Percentiles rank a stretch among this genome's conserved stretches.
These are phyloP conservation scores for Dovyalis caffra DNA, from an alignment of 345 rosid species.

Conservation along the genomic window DNA sequence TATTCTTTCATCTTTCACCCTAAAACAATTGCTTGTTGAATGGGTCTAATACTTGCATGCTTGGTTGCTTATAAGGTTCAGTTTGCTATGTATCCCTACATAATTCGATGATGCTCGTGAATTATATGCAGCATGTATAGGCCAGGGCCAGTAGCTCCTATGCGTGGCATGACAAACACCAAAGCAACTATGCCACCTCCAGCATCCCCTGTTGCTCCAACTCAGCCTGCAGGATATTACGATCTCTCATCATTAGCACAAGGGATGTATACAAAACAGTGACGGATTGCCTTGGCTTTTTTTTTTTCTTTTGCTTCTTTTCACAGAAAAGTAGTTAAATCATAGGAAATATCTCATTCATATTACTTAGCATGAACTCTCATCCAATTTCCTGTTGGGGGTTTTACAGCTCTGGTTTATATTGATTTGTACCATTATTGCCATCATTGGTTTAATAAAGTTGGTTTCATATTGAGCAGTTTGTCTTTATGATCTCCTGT, in stretches of 20 bases:
- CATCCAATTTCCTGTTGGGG: not conserved
- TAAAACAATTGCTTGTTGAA: not conserved
- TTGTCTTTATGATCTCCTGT: not conserved
- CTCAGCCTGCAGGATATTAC: constrained; percentile 39
- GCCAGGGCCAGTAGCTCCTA: constrained; percentile 26
- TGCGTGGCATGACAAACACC: constrained; percentile 17
- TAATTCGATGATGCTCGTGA: not conserved
- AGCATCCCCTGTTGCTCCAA: constrained; percentile 20
- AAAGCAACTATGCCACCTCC: constrained; percentile 22
- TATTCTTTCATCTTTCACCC: not conserved
- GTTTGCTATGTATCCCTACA: not conserved
- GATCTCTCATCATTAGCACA: constrained; percentile 49
- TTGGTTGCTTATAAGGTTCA: not conserved
- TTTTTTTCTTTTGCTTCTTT: not conserved
- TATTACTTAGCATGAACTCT: not conserved
- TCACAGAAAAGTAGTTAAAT: not conserved
- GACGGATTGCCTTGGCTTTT: not conserved
- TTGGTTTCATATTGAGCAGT: not conserved
- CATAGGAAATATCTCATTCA: not conserved
- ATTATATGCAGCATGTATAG: constrained; percentile 31
- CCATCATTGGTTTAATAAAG: constrained; percentile 7
- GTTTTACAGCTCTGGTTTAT: constrained; percentile 4
- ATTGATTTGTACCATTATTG: constrained; percentile 11
- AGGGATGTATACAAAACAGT: constrained; percentile 43
- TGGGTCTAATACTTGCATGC: not conserved